Evolutionary conservation across 83 land plant genomes (phyloP), one percentile per base, ranked within the genome.

Genomic region (Picea mariana): DNA sequence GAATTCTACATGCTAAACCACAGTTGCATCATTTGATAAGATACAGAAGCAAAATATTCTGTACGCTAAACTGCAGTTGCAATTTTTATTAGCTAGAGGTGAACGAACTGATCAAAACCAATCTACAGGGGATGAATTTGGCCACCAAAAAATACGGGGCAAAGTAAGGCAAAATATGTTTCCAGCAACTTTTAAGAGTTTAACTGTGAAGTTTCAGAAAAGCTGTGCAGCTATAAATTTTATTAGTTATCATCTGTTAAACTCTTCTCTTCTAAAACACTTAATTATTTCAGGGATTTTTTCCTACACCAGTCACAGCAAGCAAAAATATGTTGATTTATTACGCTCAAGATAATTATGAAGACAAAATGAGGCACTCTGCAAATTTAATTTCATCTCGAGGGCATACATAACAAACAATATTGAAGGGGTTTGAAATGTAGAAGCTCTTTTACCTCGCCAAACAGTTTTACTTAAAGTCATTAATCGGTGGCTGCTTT

Each of bases 401-500:
- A 76, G 0, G 16, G 4, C 6, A 17, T 24, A 55, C 13, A 26
- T 2, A 55, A 55, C 20, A 12, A 76, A 18, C 17, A 71, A 42
- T 47, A 68, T 1, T 49, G 6, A 21, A 24, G 11, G 12, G 15
- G 0, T 5, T 75, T 26, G 4, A 75, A 17, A 52, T 75, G 31
- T 5, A 24, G 24, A 59, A 55, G 18, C 34, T 12, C 26, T 55
- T 82, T 72, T 44, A 93, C 95, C 95, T 89, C 83, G 83, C 95
- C 95, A 93, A 26, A 85, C 87, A 61, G 90, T 79, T 59, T 47
- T 79, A 11, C 94, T 90, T 16, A 86, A 84, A n/a, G 91, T 78
- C 59, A 93, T 65, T 20, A 93, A 69, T 1, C 92, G 94, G 82
- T 87, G 86, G 67, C 87, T 78, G 55, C 83, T 85, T 81, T 91